phyloP scores from a whole-genome alignment of 2,329 filamentous ascomycete species.

The Escovopsis sp. region DNA sequence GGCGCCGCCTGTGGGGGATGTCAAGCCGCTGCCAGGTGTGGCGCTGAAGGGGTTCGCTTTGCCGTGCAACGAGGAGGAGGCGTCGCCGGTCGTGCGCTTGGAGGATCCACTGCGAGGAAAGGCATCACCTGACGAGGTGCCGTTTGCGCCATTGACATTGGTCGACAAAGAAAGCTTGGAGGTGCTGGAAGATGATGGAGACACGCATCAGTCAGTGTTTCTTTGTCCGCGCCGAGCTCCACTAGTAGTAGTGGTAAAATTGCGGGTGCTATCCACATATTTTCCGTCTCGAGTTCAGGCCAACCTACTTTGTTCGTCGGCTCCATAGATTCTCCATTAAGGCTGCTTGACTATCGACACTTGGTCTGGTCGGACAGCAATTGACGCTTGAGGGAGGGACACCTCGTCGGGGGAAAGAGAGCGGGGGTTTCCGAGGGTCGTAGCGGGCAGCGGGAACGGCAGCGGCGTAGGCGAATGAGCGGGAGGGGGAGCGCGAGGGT shows the following conservation, averaged over 20 bases:
- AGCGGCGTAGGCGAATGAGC: background rate
- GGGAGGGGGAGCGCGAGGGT: slow-evolving; percentile 1
- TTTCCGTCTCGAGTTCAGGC: too few relatives aligned
- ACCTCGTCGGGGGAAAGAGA: slow-evolving; percentile 11
- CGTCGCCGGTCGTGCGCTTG: slow-evolving; percentile 60
- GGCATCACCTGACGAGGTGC: slow-evolving; percentile 36
- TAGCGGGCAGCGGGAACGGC: slow-evolving; percentile 1
- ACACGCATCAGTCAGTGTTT: slow-evolving; percentile 10
- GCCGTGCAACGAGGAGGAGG: slow-evolving; percentile 46
- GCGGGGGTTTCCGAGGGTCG: slow-evolving; percentile 7
- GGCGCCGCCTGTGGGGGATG: slow-evolving; percentile 39
- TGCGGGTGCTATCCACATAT: too few relatives aligned
- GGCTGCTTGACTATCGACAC: slow-evolving; percentile 15
- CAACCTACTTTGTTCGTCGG: slow-evolving; percentile 64
- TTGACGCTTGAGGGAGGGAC: slow-evolving; percentile 7
- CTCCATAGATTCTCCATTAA: slow-evolving; percentile 58
- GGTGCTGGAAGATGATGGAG: slow-evolving; percentile 35
- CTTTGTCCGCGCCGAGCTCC: too few relatives aligned
- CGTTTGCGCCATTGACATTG: slow-evolving; percentile 39
- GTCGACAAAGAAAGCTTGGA: slow-evolving; percentile 87
- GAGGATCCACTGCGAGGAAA: slow-evolving; percentile 48
- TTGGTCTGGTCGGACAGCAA: slow-evolving; percentile 4
- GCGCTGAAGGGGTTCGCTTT: slow-evolving; percentile 66
- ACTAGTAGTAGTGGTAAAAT: too few relatives aligned
- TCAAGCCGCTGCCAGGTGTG: slow-evolving; percentile 44